Base-by-base conservation (phyloP, 2,329 filamentous ascomycete genomes). In the Ophiosphaerella korrae region DNA sequence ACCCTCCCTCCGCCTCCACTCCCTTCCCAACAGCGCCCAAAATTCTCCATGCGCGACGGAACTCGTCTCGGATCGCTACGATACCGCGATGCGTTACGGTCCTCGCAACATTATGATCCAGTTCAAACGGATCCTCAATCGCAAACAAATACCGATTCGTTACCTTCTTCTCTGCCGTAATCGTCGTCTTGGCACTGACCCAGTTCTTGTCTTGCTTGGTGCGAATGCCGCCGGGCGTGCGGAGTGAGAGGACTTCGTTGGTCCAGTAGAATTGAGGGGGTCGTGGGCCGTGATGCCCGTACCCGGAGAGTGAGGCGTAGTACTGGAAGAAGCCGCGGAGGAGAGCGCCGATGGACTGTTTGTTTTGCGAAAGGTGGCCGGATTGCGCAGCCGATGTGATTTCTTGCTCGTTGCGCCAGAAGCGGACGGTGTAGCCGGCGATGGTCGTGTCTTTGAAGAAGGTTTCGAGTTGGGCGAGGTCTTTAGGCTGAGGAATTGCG, bases 81-180 rank as follows among this genome's bases (percentile, higher is more conserved):
- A 96, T 90, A 2, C 91, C 90, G 53, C 86, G 84, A 65, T 93
- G 89, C 6, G 88, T 92, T 1, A 96, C 91, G 0, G 91, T 96
- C 42, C 90, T 81, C 3, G 89, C 92, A 31, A 96, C 88, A 62
- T 96, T 97, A 74, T 96, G 91, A 35, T 91, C 87, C 2, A 86
- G 75, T 75, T 96, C 91, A 65, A 96, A 96, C 0, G 92, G 92
- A 70, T 96, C 92, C 69, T 96, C 92, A 53, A 97, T 92, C 29
- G 90, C 90, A 59, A 96, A 89, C 4, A 96, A 81, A 70, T 91
- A 96, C 11, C 91, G 85, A 65, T 92, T 85, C 2, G 89, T 84
- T 12, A 93, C 82, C 65, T 92, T 89, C 61, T 88, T 89, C 44
- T 73, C 66, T 53, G 87, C 83, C 23, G 85, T 74, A 6, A 85